A percentile compares a stretch with the other conserved stretches of the same genome.
Evolutionary conservation across 345 rosid genomes (phyloP).

Genomic region (Citrus cavaleriei): DNA sequence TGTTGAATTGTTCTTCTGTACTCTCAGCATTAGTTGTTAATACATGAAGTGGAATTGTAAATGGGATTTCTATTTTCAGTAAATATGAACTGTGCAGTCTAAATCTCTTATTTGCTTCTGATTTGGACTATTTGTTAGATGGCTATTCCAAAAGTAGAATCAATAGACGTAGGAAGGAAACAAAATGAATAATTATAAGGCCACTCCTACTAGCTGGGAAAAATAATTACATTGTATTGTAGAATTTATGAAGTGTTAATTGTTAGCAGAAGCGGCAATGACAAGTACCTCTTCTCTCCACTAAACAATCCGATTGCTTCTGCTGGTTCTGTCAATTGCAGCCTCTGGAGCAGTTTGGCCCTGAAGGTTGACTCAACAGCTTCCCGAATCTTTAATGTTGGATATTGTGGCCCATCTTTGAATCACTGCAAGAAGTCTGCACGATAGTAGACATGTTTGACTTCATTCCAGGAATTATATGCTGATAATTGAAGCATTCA

Average conservation of each 20-base stretch:
- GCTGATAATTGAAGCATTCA: slow-evolving; percentile 62
- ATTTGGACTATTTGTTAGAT: background rate
- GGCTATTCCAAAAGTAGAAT: background rate
- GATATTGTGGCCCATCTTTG: background rate
- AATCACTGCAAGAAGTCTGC: background rate
- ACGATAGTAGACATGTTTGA: background rate
- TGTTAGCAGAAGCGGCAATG: background rate
- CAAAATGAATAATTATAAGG: background rate
- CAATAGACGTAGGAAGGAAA: background rate
- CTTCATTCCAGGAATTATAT: slow-evolving; percentile 32
- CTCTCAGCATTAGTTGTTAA: background rate
- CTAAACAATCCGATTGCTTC: background rate
- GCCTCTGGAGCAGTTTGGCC: background rate
- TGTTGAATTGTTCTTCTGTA: background rate
- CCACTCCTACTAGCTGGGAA: background rate
- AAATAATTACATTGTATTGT: background rate
- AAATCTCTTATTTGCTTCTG: background rate
- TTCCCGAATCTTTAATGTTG: background rate
- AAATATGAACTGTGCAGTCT: background rate
- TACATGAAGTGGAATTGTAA: background rate
- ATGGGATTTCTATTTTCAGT: background rate
- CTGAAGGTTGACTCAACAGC: background rate
- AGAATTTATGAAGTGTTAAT: background rate
- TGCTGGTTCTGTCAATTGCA: background rate
- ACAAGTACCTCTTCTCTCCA: background rate